Base-by-base conservation (phyloP, 139 green algal genomes). In the Spirogloea muscicola region DNA sequence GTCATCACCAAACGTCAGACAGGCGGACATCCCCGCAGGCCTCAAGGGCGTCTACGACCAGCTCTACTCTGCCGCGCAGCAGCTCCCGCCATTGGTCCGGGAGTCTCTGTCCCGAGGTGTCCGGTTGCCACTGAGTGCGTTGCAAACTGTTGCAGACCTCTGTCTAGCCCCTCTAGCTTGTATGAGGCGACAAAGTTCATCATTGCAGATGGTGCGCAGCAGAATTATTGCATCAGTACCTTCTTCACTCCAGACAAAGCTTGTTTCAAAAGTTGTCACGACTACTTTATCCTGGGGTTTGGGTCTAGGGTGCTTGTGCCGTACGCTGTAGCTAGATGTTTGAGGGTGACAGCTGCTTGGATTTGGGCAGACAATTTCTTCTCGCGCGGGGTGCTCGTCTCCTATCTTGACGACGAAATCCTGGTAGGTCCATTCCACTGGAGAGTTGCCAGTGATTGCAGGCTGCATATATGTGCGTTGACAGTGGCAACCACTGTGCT, bases 371-470 rank as follows among this genome's bases (percentile, higher is more conserved):
- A 27, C 76, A 59, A 59, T 13, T 61, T 25, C 34, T 77, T 64
- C 34, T 41, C 39, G 48, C 55, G 69, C 27, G 29, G 42, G 37
- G 38, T 77, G 5, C 31, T 77, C 18, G 31, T 79, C 1, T 79
- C 71, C 27, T 79, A 79, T 38, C 63, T 79, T 64, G 71, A 77
- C 27, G 71, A 79, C 36, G 71, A 79, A 3, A 76, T 79, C 3
- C 63, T 79, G 61, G 68, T 74, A 31, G 66, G 65, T n/a, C n/a
- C n/a, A n/a, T n/a, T n/a, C n/a, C n/a, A n/a, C n/a, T n/a, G 38
- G 7, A 34, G 25, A 3, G 60, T 72, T 16, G 58, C 60, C 33
- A 18, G 38, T 62, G 38, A 7, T 62, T 62, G 38, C 52, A 43
- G 9, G 9, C 6, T 62, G 6, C 31, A 7, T 62, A 62, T 6